Evolutionary conservation across 2,329 filamentous ascomycete species (phyloP).

Genomic region (Arachnomyces sp.): DNA sequence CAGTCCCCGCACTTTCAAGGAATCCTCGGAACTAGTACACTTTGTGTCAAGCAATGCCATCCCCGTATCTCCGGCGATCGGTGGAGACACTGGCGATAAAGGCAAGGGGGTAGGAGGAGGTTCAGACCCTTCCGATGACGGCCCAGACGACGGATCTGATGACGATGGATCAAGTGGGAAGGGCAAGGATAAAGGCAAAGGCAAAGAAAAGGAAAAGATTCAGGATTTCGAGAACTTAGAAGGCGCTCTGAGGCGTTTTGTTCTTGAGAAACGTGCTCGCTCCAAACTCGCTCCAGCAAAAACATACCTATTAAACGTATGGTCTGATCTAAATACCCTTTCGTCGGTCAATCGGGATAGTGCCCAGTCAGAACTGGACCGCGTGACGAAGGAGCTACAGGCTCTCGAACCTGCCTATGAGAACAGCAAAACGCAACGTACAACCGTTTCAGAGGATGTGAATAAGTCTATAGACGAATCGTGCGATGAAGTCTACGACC

Average conservation of each 20-base stretch:
- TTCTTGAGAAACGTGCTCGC: slow-evolving; percentile 87
- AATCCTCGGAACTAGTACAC: slow-evolving; percentile 85
- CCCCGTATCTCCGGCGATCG: slow-evolving; percentile 58
- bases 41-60: slow-evolving; percentile 97
- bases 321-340: slow-evolving; percentile 76
- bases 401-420: slow-evolving; percentile 81
- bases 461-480: slow-evolving; percentile 77
- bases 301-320: slow-evolving; percentile 88
- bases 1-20: slow-evolving; percentile 90
- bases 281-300: slow-evolving; percentile 94
- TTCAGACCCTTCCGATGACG: slow-evolving; percentile 39
- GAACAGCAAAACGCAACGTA: slow-evolving; percentile 69
- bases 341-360: slow-evolving; percentile 83
- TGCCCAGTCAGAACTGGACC: slow-evolving; percentile 73
- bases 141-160: slow-evolving; percentile 39
- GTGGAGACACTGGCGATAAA: slow-evolving; percentile 41
- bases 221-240: slow-evolving; percentile 87
- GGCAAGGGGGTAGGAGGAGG: slow-evolving; percentile 50
- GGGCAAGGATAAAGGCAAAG: slow-evolving; percentile 71
- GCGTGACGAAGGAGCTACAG: slow-evolving; percentile 70
- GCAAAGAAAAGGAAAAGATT: slow-evolving; percentile 80
- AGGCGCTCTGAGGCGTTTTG: slow-evolving; percentile 80
- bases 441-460: slow-evolving; percentile 72
- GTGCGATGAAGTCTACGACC: slow-evolving; percentile 75
- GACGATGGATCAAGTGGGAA: slow-evolving; percentile 52